Evolutionary conservation across 2,329 filamentous ascomycete genomes (phyloP).

Genomic region (Talaromyces sp.): DNA sequence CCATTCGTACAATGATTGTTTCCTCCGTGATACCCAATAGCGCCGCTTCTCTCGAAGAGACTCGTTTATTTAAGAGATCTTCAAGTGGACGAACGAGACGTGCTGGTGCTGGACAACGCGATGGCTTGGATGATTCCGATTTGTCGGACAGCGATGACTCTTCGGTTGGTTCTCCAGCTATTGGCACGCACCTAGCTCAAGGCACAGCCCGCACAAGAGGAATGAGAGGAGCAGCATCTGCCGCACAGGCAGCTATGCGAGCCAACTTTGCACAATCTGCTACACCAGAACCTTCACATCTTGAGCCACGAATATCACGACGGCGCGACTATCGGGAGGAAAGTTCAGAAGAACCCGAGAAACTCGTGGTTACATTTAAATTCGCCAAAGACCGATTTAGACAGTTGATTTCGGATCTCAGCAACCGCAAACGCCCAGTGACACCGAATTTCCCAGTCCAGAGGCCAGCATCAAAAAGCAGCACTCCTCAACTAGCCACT

Average conservation of each 20-base stretch:
- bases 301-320: slow-evolving; percentile 66
- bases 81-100: slow-evolving; percentile 61
- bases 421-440: slow-evolving; percentile 36
- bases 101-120: slow-evolving; percentile 53
- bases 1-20: slow-evolving; percentile 86
- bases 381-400: slow-evolving; percentile 69
- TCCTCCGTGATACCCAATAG: slow-evolving; percentile 90
- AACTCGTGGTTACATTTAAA: slow-evolving; percentile 69
- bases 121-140: slow-evolving; percentile 71
- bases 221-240: slow-evolving; percentile 82
- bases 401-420: slow-evolving; percentile 59
- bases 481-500: slow-evolving; percentile 48
- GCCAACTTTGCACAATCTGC: slow-evolving; percentile 74
- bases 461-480: slow-evolving; percentile 44
- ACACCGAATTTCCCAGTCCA: slow-evolving; percentile 39
- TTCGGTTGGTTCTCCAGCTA: slow-evolving; percentile 76
- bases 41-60: slow-evolving; percentile 74
- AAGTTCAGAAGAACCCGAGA: slow-evolving; percentile 67
- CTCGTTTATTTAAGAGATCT: slow-evolving; percentile 77
- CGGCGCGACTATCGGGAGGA: slow-evolving; percentile 72
- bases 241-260: slow-evolving; percentile 80
- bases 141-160: slow-evolving; percentile 92
- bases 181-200: slow-evolving; percentile 60
- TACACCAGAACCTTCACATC: slow-evolving; percentile 70
- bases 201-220: slow-evolving; percentile 82